Evolutionary conservation across 805 yeast genomes (phyloP).

Genomic region (Allodekkera sacchari): DNA sequence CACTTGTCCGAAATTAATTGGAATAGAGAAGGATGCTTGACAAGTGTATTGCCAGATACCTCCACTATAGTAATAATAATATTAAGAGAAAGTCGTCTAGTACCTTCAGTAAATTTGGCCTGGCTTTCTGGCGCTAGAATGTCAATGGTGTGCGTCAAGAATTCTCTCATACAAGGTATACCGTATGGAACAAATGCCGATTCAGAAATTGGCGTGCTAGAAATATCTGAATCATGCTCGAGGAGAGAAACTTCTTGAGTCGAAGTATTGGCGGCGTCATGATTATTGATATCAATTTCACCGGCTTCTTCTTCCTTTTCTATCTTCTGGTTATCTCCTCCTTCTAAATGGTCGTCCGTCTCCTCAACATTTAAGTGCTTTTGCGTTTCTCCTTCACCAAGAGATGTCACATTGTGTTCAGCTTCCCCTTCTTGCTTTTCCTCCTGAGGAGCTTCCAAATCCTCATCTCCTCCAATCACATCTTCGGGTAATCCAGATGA

Average conservation of each 20-base stretch:
- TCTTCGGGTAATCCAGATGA: slow-evolving; percentile 42
- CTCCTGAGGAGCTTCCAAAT: slow-evolving; percentile 1
- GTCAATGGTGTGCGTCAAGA: slow-evolving; percentile 65
- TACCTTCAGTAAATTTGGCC: slow-evolving; percentile 77
- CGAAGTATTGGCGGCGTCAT: slow-evolving; percentile 3
- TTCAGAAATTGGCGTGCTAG: slow-evolving; percentile 10
- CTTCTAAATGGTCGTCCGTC: not conserved
- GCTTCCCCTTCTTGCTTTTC: slow-evolving; percentile 1
- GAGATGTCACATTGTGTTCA: slow-evolving; percentile 2
- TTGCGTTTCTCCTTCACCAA: not conserved
- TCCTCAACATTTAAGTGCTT: not conserved
- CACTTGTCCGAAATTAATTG: slow-evolving; percentile 67
- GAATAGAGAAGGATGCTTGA: slow-evolving; percentile 56
- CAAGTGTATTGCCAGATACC: slow-evolving; percentile 59
- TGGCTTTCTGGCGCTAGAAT: slow-evolving; percentile 77
- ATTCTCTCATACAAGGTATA: slow-evolving; percentile 66
- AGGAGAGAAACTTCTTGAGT: no score
- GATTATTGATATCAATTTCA: slow-evolving; percentile 4
- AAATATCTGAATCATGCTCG: slow-evolving; percentile 4
- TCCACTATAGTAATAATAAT: slow-evolving; percentile 75
- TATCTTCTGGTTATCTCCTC: not conserved
- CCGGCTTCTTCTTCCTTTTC: slow-evolving; percentile 2
- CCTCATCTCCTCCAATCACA: slow-evolving; percentile 33
- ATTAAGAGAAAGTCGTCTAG: slow-evolving; percentile 74
- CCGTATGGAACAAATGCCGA: slow-evolving; percentile 50